These are phyloP conservation scores for Neurospora sp. DNA, from an alignment of 495 filamentous ascomycete genomes.

Conservation along the genomic window DNA sequence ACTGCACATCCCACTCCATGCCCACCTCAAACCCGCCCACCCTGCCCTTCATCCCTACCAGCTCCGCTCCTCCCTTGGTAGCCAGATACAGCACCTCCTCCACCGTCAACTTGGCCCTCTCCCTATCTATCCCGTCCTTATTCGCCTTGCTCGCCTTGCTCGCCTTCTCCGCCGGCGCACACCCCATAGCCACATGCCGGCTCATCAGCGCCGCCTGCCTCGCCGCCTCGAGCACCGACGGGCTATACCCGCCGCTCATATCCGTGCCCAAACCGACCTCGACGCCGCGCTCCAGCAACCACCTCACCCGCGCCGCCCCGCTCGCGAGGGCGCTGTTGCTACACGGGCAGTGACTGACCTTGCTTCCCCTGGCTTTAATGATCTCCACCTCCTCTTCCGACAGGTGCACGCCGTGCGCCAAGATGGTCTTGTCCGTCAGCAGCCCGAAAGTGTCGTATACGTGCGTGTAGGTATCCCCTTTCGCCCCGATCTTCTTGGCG, in stretches of 20 bases:
- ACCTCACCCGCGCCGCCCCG: slow-evolving; percentile 61
- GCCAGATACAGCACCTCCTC: slow-evolving; percentile 83
- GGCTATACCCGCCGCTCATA: slow-evolving; percentile 73
- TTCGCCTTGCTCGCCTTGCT: not conserved
- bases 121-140: slow-evolving; percentile 17
- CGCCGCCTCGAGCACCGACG: slow-evolving; percentile 67
- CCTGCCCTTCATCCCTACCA: slow-evolving; percentile 56
- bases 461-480: slow-evolving; percentile 50
- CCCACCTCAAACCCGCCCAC: slow-evolving; percentile 73
- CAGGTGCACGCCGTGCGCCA: slow-evolving; percentile 82
- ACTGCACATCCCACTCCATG: slow-evolving; percentile 84
- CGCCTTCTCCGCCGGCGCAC: not conserved
- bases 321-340: slow-evolving; percentile 71
- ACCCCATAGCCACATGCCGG: slow-evolving; percentile 49
- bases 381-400: slow-evolving; percentile 49
- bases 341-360: slow-evolving; percentile 77
- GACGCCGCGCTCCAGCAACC: slow-evolving; percentile 62
- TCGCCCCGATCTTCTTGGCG: slow-evolving; percentile 7
- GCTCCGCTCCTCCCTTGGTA: slow-evolving; percentile 68
- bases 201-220: slow-evolving; percentile 68
- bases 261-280: slow-evolving; percentile 82
- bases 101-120: slow-evolving; percentile 53
- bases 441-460: slow-evolving; percentile 72
- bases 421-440: slow-evolving; percentile 60
- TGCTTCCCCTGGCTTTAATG: slow-evolving; percentile 48